phyloP scores from a whole-genome alignment of 768 basidiomycete genomes.

The Podaxis carcinomalis region DNA sequence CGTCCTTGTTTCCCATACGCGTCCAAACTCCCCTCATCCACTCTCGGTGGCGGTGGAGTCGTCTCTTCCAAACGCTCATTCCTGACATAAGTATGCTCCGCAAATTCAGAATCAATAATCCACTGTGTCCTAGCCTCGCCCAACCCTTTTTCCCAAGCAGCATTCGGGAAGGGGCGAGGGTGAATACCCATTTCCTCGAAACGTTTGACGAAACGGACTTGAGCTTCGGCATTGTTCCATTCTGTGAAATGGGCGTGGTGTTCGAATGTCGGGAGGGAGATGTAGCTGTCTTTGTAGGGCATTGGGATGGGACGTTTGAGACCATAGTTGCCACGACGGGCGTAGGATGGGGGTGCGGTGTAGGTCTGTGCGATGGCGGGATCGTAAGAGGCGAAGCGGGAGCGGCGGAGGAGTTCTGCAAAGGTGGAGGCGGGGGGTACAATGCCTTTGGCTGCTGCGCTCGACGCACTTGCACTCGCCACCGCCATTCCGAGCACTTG shows the following conservation, averaged over 20 bases:
- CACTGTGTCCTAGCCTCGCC: conserved; percentile 29
- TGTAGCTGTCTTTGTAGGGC: conserved; percentile 56
- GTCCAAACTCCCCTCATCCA: neutral
- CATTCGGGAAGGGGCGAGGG: conserved; percentile 22
- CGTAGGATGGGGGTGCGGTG: conserved; percentile 62
- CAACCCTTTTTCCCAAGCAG: conserved; percentile 35
- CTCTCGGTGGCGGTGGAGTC: neutral
- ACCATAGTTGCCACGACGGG: conserved; percentile 79
- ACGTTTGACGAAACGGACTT: conserved; percentile 64
- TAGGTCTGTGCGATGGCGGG: conserved; percentile 77
- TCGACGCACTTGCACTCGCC: conserved; percentile 18
- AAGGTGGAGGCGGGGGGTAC: conserved; percentile 60
- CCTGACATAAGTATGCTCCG: neutral
- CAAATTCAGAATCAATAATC: conserved; percentile 46
- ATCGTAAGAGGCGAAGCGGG: conserved; percentile 79
- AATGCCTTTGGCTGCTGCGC: conserved; percentile 11
- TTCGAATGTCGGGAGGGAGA: conserved; percentile 67
- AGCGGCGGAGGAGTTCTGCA: conserved; percentile 70
- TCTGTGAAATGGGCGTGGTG: conserved; percentile 72
- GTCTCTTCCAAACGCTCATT: neutral
- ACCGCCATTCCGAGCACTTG: conserved; percentile 15
- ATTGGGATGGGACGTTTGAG: conserved; percentile 78
- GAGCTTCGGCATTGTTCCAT: conserved; percentile 64
- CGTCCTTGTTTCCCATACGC: conserved; percentile 16
- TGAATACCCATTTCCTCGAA: conserved; percentile 58